Evolutionary conservation across 2,329 filamentous ascomycete species (phyloP), one percentile per base, ranked within the genome.

Genomic region (Penicillium sp.): DNA sequence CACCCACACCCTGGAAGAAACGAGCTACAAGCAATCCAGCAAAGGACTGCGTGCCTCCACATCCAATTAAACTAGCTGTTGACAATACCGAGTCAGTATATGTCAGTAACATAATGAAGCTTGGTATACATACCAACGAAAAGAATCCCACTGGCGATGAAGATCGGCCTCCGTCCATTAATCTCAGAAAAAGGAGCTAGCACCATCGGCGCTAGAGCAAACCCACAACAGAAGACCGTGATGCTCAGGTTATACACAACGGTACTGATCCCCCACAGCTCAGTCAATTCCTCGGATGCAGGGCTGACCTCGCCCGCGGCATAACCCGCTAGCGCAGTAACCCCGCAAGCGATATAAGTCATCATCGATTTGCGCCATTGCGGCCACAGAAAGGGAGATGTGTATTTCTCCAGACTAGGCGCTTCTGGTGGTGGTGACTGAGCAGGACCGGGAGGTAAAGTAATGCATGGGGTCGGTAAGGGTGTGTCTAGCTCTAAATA

Each of bases 121-220:
- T 24, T 2, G 6, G 19, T 21, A 21, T 21, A 50, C 64, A 46
- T 59, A 69, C 70, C 65, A 5, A 88, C 79, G 60, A 85, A 93
- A 1, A 94, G 63, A 15, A 85, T 63, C 0, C 88, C 88, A 8
- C 86, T 84, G 1, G 75, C 74, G 22, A 90, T 75, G 61, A 95
- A 93, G 31, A 95, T 86, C 0, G 89, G 87, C 48, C 87, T 82
- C 2, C 90, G 81, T 3, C 90, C 90, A 68, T 93, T 88, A 64
- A 94, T 84, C 69, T 96, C 90, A 1, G 84, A 88, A 57, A 95
- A 84, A 0, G 90, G 90, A 0, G 90, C 90, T 0, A 95, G 77
- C 1, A 88, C 76, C 89, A 96, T 95, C 0, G 90, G 90, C 0
- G 87, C 85, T 22, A 89, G 68, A 0, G 79, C 88, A 58, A 95